Base-by-base conservation (phyloP, 2,329 filamentous ascomycete genomes). In the Trichophyton verrucosum region DNA sequence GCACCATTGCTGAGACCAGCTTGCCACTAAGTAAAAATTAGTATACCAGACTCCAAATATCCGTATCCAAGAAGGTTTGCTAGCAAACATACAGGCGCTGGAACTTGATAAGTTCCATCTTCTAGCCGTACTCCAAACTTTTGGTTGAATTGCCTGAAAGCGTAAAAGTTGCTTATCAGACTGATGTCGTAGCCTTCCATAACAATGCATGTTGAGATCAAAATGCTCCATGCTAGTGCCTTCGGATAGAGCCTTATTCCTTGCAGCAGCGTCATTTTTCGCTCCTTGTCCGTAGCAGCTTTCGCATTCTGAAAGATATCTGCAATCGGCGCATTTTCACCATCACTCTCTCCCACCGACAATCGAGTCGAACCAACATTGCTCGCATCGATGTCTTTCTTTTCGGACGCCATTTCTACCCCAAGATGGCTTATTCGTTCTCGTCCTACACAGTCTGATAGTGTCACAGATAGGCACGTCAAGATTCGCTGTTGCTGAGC, bases 141-240 rank as follows among this genome's bases (percentile, higher is more conserved):
- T 49, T 64, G 64, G 59, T 73, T 75, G 65, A 77, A 77, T 58
- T 71, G 68, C 0, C 68, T 66, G 59, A 76, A 75, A 64, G 68
- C 74, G 75, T 83, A 91, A 70, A 94, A 90, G 74, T 91, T 91
- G 77, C 86, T 89, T 68, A 94, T 83, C 59, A 95, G 77, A 68
- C 83, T 86, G 62, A 94, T 80, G 70, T 95, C 89, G 76, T 91
- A 95, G 38, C 89, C 90, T 73, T 95, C 90, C 91, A 96, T 96
- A 68, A 83, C 84, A 69, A 95, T 94, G 71, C 88, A 91, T 0
- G 89, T 92, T n/a, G 87, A 92, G 73, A 96, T 91, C 62, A 95
- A 77, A 58, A 95, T 69, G 67, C 86, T 89, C 89, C 89, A 96
- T 22, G 77, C 81, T 61, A 95, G 86, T 22, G 91, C 91, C 77